Percentiles rank a stretch among this genome's conserved stretches.
These are phyloP conservation scores for Begonia fuchsioides DNA, from an alignment of 306 rosid species.

Conservation along the genomic window DNA sequence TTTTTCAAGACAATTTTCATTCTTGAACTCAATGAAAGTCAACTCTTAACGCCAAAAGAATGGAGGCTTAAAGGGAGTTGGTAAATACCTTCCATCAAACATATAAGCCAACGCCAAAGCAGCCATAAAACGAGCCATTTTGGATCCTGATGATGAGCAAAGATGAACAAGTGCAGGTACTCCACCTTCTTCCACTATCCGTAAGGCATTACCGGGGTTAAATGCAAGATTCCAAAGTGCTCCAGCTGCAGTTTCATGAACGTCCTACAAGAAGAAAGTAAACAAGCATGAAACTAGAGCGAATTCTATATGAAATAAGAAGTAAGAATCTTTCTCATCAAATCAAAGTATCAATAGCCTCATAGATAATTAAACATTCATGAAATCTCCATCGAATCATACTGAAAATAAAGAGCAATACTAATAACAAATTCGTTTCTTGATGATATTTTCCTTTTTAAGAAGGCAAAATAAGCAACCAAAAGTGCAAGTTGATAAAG, in stretches of 20 bases:
- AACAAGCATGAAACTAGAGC: neutral
- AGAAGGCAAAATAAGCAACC: no score
- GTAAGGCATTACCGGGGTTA: constrained; percentile 91
- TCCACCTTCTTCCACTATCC: constrained; percentile 97
- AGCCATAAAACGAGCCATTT: constrained; percentile 99
- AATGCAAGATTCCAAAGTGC: constrained; percentile 99
- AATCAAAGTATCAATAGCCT: no score
- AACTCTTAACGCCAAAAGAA: no score
- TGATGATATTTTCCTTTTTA: no score
- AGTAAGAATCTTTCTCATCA: no score
- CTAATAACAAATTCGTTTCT: no score
- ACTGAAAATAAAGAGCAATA: no score
- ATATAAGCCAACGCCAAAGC: constrained; percentile 95
- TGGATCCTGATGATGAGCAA: constrained; percentile 82
- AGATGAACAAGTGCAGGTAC: constrained; percentile 91
- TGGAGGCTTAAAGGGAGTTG: neutral
- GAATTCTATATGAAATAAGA: neutral
- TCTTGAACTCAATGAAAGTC: no score
- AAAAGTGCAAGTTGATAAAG: no score
- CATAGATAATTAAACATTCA: no score
- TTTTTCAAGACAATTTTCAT: no score
- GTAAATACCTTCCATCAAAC: constrained; percentile 91
- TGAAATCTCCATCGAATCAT: no score
- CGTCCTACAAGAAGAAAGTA: constrained; percentile 59
- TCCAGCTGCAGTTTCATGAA: constrained; percentile 99